Evolutionary conservation across 73 alveolate species (phyloP).

Genomic region (Paramecium bursaria): DNA sequence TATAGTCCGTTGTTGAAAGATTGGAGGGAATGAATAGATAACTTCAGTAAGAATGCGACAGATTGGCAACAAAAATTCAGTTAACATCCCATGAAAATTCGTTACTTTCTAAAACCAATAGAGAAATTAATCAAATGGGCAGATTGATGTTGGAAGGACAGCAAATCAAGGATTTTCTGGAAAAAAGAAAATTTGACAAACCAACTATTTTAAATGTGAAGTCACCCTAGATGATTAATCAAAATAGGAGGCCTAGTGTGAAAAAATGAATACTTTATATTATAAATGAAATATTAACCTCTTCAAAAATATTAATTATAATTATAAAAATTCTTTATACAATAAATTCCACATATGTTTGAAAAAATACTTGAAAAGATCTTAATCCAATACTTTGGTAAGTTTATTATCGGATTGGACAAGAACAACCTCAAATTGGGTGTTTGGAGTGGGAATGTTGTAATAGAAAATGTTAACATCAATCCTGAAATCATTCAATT

Average conservation of each 20-base stretch:
- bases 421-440: conserved; percentile 83
- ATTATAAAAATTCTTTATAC: too few relatives aligned
- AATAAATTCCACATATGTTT: conserved; percentile 57
- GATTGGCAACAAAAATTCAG: conserved; percentile 39
- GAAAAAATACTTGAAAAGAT: conserved; percentile 91
- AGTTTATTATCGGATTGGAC: conserved; percentile 92
- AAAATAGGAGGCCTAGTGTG: too few relatives aligned
- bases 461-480: conserved; percentile 88
- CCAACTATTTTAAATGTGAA: too few relatives aligned
- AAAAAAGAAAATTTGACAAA: conserved; percentile 42
- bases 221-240: too few relatives aligned
- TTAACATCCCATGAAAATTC: conserved; percentile 47
- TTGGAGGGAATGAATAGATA: conserved; percentile 35
- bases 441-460: conserved; percentile 93
- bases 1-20: conserved; percentile 19
- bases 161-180: conserved; percentile 40
- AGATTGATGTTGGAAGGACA: conserved; percentile 36
- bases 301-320: too few relatives aligned
- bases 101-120: conserved; percentile 27
- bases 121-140: conserved; percentile 61
- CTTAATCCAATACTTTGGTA: conserved; percentile 89
- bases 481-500: conserved; percentile 86
- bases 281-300: too few relatives aligned
- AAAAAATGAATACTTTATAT: too few relatives aligned
- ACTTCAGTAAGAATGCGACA: conserved; percentile 47